Base-by-base conservation (phyloP, 257 asterid genomes). In the Solanum clarkiae region DNA sequence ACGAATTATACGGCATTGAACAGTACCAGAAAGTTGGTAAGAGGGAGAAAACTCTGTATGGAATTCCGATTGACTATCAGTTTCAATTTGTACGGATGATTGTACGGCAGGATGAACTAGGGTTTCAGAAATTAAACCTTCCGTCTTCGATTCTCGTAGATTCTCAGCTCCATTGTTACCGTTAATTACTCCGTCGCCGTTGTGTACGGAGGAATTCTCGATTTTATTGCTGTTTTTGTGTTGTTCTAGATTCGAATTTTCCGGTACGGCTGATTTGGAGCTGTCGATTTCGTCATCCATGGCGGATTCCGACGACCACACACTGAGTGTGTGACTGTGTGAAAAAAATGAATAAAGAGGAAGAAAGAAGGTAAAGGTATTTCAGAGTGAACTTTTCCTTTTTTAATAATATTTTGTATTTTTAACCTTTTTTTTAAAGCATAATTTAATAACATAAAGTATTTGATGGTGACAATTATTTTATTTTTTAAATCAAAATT, bases 231-330 rank as follows among this genome's bases (percentile, higher is more conserved):
- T 51, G 55, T 20, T 42, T 71, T 45, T 49, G 16, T 24, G 4
- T 22, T 22, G 44, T 22, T 74, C 8, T 2, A 7, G 80, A 9
- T 32, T 51, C 49, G 45, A 29, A 17, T 29, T 62, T 29, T 24
- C n/a, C 18, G 29, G 36, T 63, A 3, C 45, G 20, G 22, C 1
- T 4, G 62, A 29, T 24, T 15, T 45, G 18, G 59, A 74, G 59
- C 81, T 45, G 42, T 47, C 40, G 11, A 26, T 65, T n/a, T 65
- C 60, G 59, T 24, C 89, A 53, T 84, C 87, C 90, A 88, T 86
- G 86, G 84, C 84, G 47, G 80, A 82, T 68, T 86, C 70, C 84
- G 9, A 47, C 45, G 22, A 10, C 3, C 86, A 42, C 71, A 65
- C 42, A 36, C 72, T 40, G 65, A 55, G 85, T 71, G 42, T 81